Conservation (phyloP, 2,329 filamentous ascomycete species). For the Sporothrix globosa region DNA sequence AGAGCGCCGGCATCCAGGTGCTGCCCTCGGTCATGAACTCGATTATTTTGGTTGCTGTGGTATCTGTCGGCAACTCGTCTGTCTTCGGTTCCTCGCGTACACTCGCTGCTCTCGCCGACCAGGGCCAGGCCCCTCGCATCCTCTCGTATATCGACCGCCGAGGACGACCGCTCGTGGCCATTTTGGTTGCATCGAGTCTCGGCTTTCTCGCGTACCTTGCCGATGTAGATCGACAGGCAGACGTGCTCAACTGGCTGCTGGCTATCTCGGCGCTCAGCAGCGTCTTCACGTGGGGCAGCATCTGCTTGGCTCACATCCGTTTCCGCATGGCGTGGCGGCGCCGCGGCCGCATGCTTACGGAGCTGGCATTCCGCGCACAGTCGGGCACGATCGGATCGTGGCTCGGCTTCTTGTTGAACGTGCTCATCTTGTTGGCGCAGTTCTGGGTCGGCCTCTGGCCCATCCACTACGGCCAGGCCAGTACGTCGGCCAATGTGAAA, state of each 20-base stretch:
- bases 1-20: slow-evolving; percentile 77
- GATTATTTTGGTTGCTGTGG: slow-evolving; percentile 88
- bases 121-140: slow-evolving; percentile 76
- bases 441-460: slow-evolving; percentile 88
- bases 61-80: slow-evolving; percentile 89
- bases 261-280: slow-evolving; percentile 72
- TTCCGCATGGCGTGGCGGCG: slow-evolving; percentile 80
- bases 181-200: slow-evolving; percentile 66
- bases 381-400: slow-evolving; percentile 79
- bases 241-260: slow-evolving; percentile 78
- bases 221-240: slow-evolving; percentile 60
- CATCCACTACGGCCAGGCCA: slow-evolving; percentile 58
- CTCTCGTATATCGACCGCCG: slow-evolving; percentile 81
- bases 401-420: slow-evolving; percentile 75
- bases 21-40: slow-evolving; percentile 90
- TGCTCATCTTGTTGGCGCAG: slow-evolving; percentile 76
- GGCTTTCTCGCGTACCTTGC: slow-evolving; percentile 80
- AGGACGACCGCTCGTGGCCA: slow-evolving; percentile 77
- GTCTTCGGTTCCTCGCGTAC: slow-evolving; percentile 92
- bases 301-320: slow-evolving; percentile 88
- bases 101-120: slow-evolving; percentile 84
- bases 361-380: slow-evolving; percentile 81
- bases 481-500: slow-evolving; percentile 53
- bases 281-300: slow-evolving; percentile 80
- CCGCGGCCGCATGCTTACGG: slow-evolving; percentile 69